A percentile compares a stretch with the other conserved stretches of the same genome.
phyloP scores from a whole-genome alignment of 495 filamentous ascomycete species.

The Aspergillus affinis region DNA sequence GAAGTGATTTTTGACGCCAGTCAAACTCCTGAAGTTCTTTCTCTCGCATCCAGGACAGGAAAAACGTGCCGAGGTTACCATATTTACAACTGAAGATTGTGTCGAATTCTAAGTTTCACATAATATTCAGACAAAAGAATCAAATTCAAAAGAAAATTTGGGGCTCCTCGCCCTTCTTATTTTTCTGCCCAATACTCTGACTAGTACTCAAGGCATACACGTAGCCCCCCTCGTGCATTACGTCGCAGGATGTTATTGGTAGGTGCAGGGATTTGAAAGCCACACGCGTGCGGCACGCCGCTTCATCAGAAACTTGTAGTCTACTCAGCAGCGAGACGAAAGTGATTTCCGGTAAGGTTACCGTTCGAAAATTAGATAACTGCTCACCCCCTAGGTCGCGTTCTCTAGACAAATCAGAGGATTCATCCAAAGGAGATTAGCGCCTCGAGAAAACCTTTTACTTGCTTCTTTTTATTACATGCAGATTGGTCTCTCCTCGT shows the following conservation, averaged over 20 bases:
- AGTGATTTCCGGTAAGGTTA: no score
- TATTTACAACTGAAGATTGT: neutral
- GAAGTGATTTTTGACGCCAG: neutral
- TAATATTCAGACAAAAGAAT: neutral
- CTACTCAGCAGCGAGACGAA: neutral
- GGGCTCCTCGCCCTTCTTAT: neutral
- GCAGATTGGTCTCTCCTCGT: no score
- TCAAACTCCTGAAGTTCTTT: neutral
- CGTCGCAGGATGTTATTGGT: neutral
- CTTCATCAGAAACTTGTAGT: neutral
- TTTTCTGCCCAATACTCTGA: neutral
- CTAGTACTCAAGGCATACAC: neutral
- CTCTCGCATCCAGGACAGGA: neutral
- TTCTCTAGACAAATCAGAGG: no score
- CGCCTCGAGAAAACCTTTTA: no score
- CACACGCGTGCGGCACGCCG: neutral
- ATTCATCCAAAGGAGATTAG: no score
- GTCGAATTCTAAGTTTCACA: neutral
- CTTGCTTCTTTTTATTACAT: no score
- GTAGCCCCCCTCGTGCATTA: neutral
- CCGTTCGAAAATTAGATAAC: no score
- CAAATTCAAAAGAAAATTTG: neutral
- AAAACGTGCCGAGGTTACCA: neutral
- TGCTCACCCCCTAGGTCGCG: no score
- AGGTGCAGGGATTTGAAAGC: conserved; percentile 1